Percentiles rank a stretch among this genome's conserved stretches.
Evolutionary conservation across 169 alveolate genomes (phyloP).

Genomic region (Plasmodium vivax): DNA sequence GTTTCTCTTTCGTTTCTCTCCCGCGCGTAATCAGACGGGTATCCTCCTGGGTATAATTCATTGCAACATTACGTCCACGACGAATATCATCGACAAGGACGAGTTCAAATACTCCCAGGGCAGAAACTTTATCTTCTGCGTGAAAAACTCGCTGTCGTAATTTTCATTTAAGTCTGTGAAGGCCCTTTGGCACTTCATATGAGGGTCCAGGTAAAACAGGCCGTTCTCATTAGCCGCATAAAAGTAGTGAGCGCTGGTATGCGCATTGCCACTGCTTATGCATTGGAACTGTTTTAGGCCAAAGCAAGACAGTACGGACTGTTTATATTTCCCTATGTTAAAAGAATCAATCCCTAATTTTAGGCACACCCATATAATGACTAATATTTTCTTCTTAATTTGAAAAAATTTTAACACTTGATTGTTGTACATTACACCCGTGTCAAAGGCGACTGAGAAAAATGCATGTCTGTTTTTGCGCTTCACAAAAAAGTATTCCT

Average conservation of each 20-base stretch:
- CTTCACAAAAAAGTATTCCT: background rate
- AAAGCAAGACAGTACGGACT: conserved; percentile 72
- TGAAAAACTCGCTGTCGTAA: conserved; percentile 36
- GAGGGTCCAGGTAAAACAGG: conserved; percentile 79
- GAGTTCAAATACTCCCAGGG: conserved; percentile 73
- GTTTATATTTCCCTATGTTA: conserved; percentile 51
- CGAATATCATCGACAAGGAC: conserved; percentile 33
- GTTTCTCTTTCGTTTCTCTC: background rate
- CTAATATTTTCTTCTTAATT: conserved; percentile 34
- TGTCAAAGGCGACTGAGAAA: conserved; percentile 52
- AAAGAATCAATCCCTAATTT: conserved; percentile 58
- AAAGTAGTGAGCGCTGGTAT: conserved; percentile 76
- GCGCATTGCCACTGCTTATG: conserved; percentile 76
- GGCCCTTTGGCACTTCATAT: conserved; percentile 75
- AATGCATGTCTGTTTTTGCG: conserved; percentile 39
- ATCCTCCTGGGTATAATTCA: background rate
- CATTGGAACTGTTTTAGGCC: conserved; percentile 76
- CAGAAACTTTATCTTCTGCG: conserved; percentile 21
- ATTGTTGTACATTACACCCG: conserved; percentile 61
- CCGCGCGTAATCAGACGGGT: background rate
- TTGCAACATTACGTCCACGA: conserved; percentile 11
- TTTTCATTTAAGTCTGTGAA: conserved; percentile 18
- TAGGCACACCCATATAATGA: conserved; percentile 67
- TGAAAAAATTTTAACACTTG: conserved; percentile 62
- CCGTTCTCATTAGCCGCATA: conserved; percentile 74